A percentile compares a stretch with the other conserved stretches of the same genome.
Conservation (phyloP, 176 grass and related monocot species). For the Avena insularis region DNA sequence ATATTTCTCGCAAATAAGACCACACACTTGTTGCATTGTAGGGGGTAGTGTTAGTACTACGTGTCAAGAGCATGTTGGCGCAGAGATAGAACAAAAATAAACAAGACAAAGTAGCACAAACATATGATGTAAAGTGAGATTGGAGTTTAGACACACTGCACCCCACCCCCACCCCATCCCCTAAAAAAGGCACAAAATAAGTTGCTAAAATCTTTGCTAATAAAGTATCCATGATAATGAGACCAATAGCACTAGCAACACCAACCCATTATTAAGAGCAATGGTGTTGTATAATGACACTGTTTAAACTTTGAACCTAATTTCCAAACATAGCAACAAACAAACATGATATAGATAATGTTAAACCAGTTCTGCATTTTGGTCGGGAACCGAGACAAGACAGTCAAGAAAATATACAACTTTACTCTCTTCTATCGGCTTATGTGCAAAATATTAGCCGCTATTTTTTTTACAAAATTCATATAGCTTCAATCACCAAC, state of each 20-base stretch:
- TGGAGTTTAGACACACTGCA: too few species aligned
- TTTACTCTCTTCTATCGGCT: neutral
- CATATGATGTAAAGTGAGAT: neutral
- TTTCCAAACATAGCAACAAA: neutral
- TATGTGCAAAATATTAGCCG: neutral
- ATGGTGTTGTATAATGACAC: too few species aligned
- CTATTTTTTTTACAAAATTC: neutral
- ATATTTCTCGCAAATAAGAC: neutral
- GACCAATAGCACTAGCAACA: neutral
- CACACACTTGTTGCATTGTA: neutral
- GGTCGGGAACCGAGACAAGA: neutral
- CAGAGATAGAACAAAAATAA: neutral
- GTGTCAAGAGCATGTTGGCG: too few species aligned
- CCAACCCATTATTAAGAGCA: neutral
- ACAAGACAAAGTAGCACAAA: neutral
- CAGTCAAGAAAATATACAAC: neutral
- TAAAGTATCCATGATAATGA: neutral
- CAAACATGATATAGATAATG: neutral
- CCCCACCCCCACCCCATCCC: too few species aligned
- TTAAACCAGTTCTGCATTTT: neutral
- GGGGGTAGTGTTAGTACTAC: neutral
- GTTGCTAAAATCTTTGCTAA: neutral
- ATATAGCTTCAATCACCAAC: neutral
- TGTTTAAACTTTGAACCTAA: neutral
- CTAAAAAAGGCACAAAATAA: neutral